Evolutionary conservation across 495 filamentous ascomycete species (phyloP), one percentile per base, ranked within the genome.

Genomic region (Tuber indicum): DNA sequence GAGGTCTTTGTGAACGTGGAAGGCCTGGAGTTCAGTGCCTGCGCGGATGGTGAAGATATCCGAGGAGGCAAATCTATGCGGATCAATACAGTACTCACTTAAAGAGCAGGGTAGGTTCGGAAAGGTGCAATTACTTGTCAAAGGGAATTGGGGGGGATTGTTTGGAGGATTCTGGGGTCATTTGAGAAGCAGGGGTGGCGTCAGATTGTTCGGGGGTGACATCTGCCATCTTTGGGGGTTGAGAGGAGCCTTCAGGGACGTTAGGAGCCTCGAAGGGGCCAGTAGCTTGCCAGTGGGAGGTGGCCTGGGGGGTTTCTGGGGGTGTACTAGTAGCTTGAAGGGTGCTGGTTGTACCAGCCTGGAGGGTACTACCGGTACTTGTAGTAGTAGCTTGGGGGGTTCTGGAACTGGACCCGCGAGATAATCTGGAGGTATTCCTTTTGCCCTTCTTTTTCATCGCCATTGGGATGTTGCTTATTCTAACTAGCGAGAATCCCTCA

Each of bases 1-100:
- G 43, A 79, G 78, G 16, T 75, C 39, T 69, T 73, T 79, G 26
- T 79, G 78, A 7, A 78, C 41, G 36, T 32, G 45, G 42, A 78
- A 78, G 42, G 66, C 32, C 36, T 76, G 73, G 16, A 62, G 75
- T 17, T 72, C 45, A 26, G 75, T 19, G 19, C 77, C 77, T 0
- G 72, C 72, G 6, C 46, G 71, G 2, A 79, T 45, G 9, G 52
- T 77, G 36, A 77, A 79, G 32, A 77, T 79, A 6, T 79, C 77
- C 8, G 77, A 79, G 5, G 45, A 45, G 10, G 76, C 39, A 44
- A 79, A 79, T 6, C 77, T 79, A 26, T 4, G 45, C 39, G 23
- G 17, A 62, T 62, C 12, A 62, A 32, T 32, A 62, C 12, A 52
- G 49, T 21, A n/a, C 49, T n/a, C 23, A 16, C 1, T 32, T 62